Evolutionary conservation across 805 yeast species (phyloP).

Genomic region (Ogataea nonfermentans): DNA sequence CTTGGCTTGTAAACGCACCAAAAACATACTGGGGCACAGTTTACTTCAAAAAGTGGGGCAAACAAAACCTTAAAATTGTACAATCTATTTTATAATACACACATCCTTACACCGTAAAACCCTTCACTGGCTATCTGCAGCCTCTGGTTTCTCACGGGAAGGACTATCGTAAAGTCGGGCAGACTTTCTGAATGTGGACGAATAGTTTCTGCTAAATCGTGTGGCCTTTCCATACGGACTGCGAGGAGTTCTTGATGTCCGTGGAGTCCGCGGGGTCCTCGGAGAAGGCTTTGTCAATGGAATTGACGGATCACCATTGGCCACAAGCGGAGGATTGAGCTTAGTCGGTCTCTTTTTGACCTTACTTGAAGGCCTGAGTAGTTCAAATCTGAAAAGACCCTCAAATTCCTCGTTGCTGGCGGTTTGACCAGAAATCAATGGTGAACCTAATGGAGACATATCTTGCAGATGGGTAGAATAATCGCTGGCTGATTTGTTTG

Average conservation of each 20-base stretch:
- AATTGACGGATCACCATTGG: slow-evolving; percentile 22
- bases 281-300: slow-evolving; percentile 30
- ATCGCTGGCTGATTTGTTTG: slow-evolving; percentile 16
- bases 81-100: not conserved
- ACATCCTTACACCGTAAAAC: slow-evolving; percentile 4
- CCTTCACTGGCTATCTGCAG: not conserved
- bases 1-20: not conserved
- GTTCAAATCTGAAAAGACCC: slow-evolving; percentile 45
- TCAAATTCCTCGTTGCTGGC: slow-evolving; percentile 34
- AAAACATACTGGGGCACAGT: not conserved
- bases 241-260: slow-evolving; percentile 22
- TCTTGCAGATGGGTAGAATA: slow-evolving; percentile 18
- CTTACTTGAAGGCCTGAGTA: slow-evolving; percentile 38
- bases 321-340: slow-evolving; percentile 20
- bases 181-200: slow-evolving; percentile 16
- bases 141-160: slow-evolving; percentile 13
- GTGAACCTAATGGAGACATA: slow-evolving; percentile 24
- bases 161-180: slow-evolving; percentile 17
- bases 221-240: slow-evolving; percentile 22
- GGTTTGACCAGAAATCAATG: slow-evolving; percentile 20
- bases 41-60: slow-evolving; percentile 7
- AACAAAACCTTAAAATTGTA: not conserved
- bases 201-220: slow-evolving; percentile 20
- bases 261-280: slow-evolving; percentile 26
- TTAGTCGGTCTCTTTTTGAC: slow-evolving; percentile 33